Base-by-base conservation (phyloP, 139 green algal genomes). In the Volvox africanus region DNA sequence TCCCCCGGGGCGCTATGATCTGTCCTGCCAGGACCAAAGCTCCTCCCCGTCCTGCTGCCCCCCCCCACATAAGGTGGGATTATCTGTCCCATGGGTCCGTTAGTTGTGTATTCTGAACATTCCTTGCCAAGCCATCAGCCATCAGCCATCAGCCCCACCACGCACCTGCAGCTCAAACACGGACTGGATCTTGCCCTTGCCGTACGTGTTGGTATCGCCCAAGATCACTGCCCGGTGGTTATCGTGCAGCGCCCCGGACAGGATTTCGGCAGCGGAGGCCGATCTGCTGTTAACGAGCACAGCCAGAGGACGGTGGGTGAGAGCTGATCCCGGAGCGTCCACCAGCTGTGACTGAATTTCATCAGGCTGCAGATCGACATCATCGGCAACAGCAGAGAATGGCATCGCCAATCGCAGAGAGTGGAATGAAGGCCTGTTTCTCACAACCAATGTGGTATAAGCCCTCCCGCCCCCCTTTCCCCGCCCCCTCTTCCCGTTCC, bases 261-360 rank as follows among this genome's bases (percentile, higher is more conserved):
- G 90, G 84, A 99, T 99, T 93, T 99, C 98, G 36, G 82, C 95
- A n/a, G 98, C 98, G 44, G 82, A 95, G 0, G 98, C 98, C 28
- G 88, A 96, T 62, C 89, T 83, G 18, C 93, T 30, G 92, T 99
- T 97, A 30, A 99, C 97, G 65, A 99, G 96, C 75, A 99, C 96
- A 30, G 94, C 96, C 65, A 99, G 93, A 1, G 98, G 98, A 17
- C 84, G 82, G 33, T 92, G 73, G 0, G 92, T 97, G 33, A 94
- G 24, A 13, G 93, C 88, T 30, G 85, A 35, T 36, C 86, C 73
- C 1, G 88, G 90, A 28, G 20, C 36, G 61, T 85, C 71, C 73
- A 65, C 80, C 62, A 88, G 5, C 35, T 92, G 91, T 35, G 36
- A 84, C 91, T 93, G 80, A 32, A 88, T 28, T 37, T 91, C 85